Evolutionary conservation across 805 yeast species (phyloP).

Genomic region (Kazachstania viticola): DNA sequence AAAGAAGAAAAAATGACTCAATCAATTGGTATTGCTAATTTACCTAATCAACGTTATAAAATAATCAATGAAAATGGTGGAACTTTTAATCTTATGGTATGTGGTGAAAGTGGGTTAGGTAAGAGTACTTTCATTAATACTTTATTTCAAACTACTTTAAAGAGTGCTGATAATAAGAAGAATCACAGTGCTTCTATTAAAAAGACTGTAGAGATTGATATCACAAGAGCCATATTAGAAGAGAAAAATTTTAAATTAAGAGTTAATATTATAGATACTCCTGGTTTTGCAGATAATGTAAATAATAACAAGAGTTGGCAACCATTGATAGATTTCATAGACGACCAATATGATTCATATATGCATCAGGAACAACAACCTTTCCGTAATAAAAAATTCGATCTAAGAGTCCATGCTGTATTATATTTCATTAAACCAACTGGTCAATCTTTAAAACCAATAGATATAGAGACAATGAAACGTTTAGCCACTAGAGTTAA

Average conservation of each 20-base stretch:
- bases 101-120: conserved; percentile 88
- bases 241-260: conserved; percentile 73
- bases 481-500: conserved; percentile 70
- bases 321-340: conserved; percentile 77
- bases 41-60: conserved; percentile 70
- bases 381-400: conserved; percentile 48
- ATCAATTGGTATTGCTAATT: conserved; percentile 57
- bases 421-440: conserved; percentile 86
- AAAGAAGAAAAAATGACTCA: too few relatives aligned
- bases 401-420: conserved; percentile 83
- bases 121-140: conserved; percentile 87
- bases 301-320: conserved; percentile 81
- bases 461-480: conserved; percentile 84
- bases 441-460: conserved; percentile 75
- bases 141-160: conserved; percentile 62
- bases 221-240: conserved; percentile 67
- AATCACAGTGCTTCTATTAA: conserved; percentile 39
- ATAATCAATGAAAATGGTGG: conserved; percentile 68
- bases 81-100: conserved; percentile 68
- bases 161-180: conserved; percentile 35
- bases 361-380: conserved; percentile 96
- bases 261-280: conserved; percentile 80
- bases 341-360: conserved; percentile 78
- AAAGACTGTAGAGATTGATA: conserved; percentile 67
- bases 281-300: conserved; percentile 87